Evolutionary conservation across 2,329 filamentous ascomycete species (phyloP), one percentile per base, ranked within the genome.

Genomic region (Whalleya microplaca): DNA sequence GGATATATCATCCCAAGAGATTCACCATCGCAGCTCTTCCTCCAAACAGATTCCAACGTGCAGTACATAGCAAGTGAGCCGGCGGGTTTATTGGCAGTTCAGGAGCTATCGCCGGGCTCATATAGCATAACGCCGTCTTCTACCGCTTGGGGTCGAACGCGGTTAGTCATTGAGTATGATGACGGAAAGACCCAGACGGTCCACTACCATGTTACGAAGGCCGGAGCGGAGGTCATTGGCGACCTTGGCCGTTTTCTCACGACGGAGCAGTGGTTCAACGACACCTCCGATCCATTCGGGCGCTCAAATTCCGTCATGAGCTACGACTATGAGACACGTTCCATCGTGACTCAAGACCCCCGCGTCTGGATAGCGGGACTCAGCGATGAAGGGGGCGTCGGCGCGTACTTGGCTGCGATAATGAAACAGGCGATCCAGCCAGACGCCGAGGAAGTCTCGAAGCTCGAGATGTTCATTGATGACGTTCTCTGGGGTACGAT

Each of bases 361-460:
- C 76, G 84, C 1, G 82, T 78, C 6, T 86, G 84, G 84, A 79
- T 86, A 3, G 77, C 83, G 0, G 84, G 84, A 0, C 73, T 87
- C 0, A 85, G 82, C 53, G 84, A 86, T 54, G 84, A 87, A 69
- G 84, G 75, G 0, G 84, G 84, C 1, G 80, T 80, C 0, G 83
- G 83, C 1, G 78, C 82, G 0, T 85, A 79, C 58, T 75, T 85
- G 0, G 81, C 83, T 0, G 79, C 81, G 0, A 71, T 77, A 1
- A 77, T 83, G 71, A 86, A 87, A 69, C 80, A 84, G 55, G 75
- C 76, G 1, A 66, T 78, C 6, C 80, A 80, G 32, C 83, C 84
- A 0, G 69, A 76, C 9, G 72, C 77, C 0, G 69, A 68, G 0
- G 82, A 86, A 58, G 68, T 86, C 1, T 63, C 73, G 0, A 79